Conservation (phyloP, 1,139 yeast genomes). For the Taphrina populina region DNA sequence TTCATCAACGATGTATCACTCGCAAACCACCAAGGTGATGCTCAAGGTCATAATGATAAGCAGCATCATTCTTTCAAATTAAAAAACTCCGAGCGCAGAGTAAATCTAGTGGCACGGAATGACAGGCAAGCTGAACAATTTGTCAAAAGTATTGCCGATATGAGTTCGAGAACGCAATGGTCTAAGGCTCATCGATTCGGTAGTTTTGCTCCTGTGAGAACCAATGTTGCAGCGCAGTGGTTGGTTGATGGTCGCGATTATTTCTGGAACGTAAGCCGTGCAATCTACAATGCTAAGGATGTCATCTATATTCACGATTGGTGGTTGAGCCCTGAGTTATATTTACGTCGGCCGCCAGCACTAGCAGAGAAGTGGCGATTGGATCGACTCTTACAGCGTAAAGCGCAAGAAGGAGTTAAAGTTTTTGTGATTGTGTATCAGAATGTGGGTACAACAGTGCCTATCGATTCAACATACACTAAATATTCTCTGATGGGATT, state of each 20-base stretch:
- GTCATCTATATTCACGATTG: constrained; percentile 94
- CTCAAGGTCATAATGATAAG: constrained; percentile 28
- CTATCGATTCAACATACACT: constrained; percentile 90
- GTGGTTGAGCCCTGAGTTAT: constrained; percentile 96
- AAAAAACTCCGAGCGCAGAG: constrained; percentile 73
- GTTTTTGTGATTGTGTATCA: constrained; percentile 91
- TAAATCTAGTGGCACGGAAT: constrained; percentile 72
- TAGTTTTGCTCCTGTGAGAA: constrained; percentile 89
- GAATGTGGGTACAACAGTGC: constrained; percentile 89
- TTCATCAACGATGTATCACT: constrained; percentile 39
- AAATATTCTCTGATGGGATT: constrained; percentile 86
- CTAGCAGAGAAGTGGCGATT: constrained; percentile 94
- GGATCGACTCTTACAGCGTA: constrained; percentile 80
- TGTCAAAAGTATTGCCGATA: constrained; percentile 69
- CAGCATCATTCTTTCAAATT: constrained; percentile 46
- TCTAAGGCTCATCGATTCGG: constrained; percentile 70
- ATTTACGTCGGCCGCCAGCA: constrained; percentile 88
- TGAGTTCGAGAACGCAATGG: constrained; percentile 73
- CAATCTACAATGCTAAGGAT: constrained; percentile 90
- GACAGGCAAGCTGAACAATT: constrained; percentile 70
- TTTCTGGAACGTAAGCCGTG: constrained; percentile 93
- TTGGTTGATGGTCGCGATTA: constrained; percentile 95
- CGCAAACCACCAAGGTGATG: constrained; percentile 17
- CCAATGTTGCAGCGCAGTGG: constrained; percentile 89
- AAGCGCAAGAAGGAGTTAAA: constrained; percentile 93